Evolutionary conservation across 352 stramenopile genomes (phyloP).

Genomic region (Pythium phragmitis): DNA sequence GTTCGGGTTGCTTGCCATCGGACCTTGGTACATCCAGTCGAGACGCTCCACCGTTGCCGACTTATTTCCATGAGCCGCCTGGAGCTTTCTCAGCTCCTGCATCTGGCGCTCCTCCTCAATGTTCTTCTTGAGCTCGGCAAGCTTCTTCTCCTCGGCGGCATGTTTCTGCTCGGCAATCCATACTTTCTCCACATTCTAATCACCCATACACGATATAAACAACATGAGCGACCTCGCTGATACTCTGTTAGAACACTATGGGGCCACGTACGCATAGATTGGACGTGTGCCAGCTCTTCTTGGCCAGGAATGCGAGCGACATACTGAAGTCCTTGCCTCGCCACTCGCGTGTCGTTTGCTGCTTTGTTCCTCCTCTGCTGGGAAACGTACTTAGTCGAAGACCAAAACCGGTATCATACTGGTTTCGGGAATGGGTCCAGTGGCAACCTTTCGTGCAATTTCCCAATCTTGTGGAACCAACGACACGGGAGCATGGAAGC

Average conservation of each 20-base stretch:
- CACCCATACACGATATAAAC: slow-evolving; percentile 1
- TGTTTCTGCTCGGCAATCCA: slow-evolving; percentile 96
- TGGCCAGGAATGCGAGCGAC: slow-evolving; percentile 93
- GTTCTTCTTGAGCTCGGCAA: slow-evolving; percentile 94
- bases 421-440: not conserved
- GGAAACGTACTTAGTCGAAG: slow-evolving; percentile 5
- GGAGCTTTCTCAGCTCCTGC: slow-evolving; percentile 92
- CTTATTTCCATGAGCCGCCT: slow-evolving; percentile 86
- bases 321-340: slow-evolving; percentile 32
- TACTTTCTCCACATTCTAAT: slow-evolving; percentile 97
- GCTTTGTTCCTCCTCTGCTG: not conserved
- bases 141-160: slow-evolving; percentile 91
- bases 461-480: not conserved
- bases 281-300: slow-evolving; percentile 97
- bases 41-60: slow-evolving; percentile 76
- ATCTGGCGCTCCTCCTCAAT: slow-evolving; percentile 95
- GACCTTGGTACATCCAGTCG: slow-evolving; percentile 97
- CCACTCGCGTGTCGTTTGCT: slow-evolving; percentile 7
- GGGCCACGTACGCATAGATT: slow-evolving; percentile 85
- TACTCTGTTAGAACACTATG: not conserved
- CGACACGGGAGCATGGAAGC: slow-evolving; percentile 12
- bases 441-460: slow-evolving; percentile 11
- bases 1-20: slow-evolving; percentile 58
- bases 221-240: not conserved
- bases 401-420: slow-evolving; percentile 4